Base-by-base conservation (phyloP, 495 filamentous ascomycete species). In the Cryomyces minteri region DNA sequence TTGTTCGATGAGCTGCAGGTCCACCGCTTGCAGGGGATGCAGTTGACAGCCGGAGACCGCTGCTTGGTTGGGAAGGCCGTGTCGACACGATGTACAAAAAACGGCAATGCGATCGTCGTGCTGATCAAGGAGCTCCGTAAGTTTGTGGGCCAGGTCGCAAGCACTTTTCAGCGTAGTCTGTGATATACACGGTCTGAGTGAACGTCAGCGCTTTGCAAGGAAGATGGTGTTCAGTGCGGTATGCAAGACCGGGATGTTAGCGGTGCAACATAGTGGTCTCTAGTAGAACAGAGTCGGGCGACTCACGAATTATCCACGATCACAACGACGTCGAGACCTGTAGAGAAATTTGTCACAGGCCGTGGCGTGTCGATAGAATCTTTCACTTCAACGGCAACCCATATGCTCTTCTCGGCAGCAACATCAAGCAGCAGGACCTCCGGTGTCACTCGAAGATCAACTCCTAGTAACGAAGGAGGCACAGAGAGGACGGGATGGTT, bases 61-160 rank as follows among this genome's bases (percentile, higher is more conserved):
- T 11, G 25, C 12, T 14, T 25, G 31, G n/a, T 41, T 31, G 25
- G 31, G 36, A 6, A 32, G 34, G 10, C 7, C 25, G 14, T 46
- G 44, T 4, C 29, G 31, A n/a, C 34, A 40, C 10, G 5, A 10
- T n/a, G 44, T 40, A 32, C 44, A 46, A 40, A 46, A 46, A 1
- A 46, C 44, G 11, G 44, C 44, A 28, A 46, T 14, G 10, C 44
- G 34, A 40, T 46, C 44, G 14, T 46, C 31, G n/a, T 33, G 44
- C 6, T 14, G 5, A 4, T 29, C 29, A 18, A 46, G 25, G 3
- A 40, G n/a, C 14, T 31, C 28, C 6, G 44, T 31, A 4, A 46
- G 12, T 12, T 28, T 6, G 33, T 40, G 33, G 28, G 40, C 44
- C 29, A 29, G 11, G 6, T 40, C 34, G 44, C 31, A 40, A 10